A percentile compares a stretch with the other conserved stretches of the same genome.
Conservation (phyloP, 495 filamentous ascomycete species). For the Rhypophila decipiens region DNA sequence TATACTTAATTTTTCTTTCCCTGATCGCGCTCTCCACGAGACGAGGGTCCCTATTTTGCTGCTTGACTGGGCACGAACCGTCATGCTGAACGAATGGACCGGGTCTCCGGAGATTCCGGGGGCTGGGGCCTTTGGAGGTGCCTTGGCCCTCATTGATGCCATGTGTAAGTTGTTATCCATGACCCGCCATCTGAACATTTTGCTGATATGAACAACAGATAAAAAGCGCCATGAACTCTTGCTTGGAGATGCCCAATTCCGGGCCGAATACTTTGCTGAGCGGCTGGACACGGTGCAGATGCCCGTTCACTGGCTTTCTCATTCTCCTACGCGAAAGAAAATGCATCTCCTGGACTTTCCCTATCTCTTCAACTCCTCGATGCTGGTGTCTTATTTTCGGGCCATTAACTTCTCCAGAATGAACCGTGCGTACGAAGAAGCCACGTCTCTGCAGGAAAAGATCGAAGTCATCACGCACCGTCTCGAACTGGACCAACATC, state of each 20-base stretch:
- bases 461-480: constrained; percentile 53
- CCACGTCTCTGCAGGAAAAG: constrained; percentile 56
- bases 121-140: constrained; percentile 62
- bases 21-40: constrained; percentile 42
- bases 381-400: constrained; percentile 77
- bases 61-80: constrained; percentile 72
- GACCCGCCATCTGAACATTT: background rate
- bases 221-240: constrained; percentile 56
- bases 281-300: constrained; percentile 70
- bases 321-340: constrained; percentile 49
- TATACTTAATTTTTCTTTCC: constrained; percentile 39
- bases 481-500: constrained; percentile 37
- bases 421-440: constrained; percentile 66
- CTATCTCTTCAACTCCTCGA: constrained; percentile 69
- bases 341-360: constrained; percentile 75
- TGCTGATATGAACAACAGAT: constrained; percentile 28
- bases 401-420: constrained; percentile 81
- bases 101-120: constrained; percentile 61
- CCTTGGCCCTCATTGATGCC: constrained; percentile 65
- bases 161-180: constrained; percentile 50
- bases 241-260: constrained; percentile 61
- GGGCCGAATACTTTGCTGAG: constrained; percentile 68
- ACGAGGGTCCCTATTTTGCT: constrained; percentile 49
- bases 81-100: constrained; percentile 73
- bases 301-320: constrained; percentile 67